Percentiles rank a stretch among this genome's conserved stretches.
phyloP scores from a whole-genome alignment of 2,329 filamentous ascomycete species.

The Daldinia eschscholtzii region DNA sequence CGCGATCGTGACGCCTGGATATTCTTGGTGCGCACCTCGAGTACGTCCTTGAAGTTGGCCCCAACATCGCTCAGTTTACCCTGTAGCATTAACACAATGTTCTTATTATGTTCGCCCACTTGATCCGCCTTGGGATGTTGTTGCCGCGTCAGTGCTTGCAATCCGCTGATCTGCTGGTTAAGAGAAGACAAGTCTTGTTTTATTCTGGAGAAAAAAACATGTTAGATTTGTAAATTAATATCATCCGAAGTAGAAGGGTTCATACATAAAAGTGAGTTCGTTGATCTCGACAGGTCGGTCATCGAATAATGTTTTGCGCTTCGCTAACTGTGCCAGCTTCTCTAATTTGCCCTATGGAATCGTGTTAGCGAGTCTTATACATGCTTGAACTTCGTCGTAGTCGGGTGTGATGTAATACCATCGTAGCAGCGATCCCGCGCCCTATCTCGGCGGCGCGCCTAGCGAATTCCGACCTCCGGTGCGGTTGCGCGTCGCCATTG shows the following conservation, averaged over 20 bases:
- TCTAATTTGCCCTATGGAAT: constrained; percentile 78
- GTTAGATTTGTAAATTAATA: constrained; percentile 11
- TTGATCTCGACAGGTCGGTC: constrained; percentile 97
- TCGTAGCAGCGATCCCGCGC: constrained; percentile 88
- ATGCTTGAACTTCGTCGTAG: neutral
- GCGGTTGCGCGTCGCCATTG: constrained; percentile 64
- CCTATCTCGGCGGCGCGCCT: constrained; percentile 92
- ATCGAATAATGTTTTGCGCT: constrained; percentile 95
- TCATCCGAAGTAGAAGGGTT: neutral
- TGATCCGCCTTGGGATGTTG: constrained; percentile 81
- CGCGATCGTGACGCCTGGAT: constrained; percentile 92
- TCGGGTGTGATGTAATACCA: constrained; percentile 57
- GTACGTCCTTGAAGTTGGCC: constrained; percentile 95
- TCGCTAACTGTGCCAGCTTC: constrained; percentile 92
- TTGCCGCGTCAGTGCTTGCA: constrained; percentile 82
- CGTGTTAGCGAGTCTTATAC: constrained; percentile 4
- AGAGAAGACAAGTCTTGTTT: constrained; percentile 90
- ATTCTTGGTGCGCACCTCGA: constrained; percentile 97
- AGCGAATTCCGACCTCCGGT: constrained; percentile 89
- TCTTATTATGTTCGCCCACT: constrained; percentile 97
- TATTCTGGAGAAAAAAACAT: constrained; percentile 62
- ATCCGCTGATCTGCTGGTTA: constrained; percentile 86
- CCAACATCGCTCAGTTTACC: constrained; percentile 93
- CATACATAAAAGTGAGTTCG: constrained; percentile 86
- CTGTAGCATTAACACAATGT: constrained; percentile 92